These are phyloP conservation scores for Trametes coccinea DNA, from an alignment of 768 basidiomycete genomes.

Conservation along the genomic window DNA sequence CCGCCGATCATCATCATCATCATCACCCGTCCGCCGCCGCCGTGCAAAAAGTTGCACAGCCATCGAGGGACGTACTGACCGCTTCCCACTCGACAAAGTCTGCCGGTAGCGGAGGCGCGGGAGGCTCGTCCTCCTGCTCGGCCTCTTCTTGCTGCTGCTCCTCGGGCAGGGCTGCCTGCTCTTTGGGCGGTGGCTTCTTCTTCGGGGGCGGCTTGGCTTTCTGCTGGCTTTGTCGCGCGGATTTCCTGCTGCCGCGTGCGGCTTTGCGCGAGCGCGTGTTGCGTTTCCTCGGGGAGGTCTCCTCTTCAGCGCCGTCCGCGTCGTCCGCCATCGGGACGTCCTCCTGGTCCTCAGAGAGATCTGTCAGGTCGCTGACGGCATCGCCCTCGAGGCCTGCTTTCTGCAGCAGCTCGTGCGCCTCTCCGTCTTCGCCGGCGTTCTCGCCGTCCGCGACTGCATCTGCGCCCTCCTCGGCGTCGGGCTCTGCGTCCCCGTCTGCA, in stretches of 20 bases:
- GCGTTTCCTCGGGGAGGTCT: conserved; percentile 4
- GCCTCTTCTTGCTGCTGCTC: conserved; percentile 14
- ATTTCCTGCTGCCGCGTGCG: background rate
- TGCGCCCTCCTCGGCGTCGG: conserved; percentile 8
- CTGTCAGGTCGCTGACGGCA: conserved; percentile 73
- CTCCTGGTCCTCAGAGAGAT: conserved; percentile 55
- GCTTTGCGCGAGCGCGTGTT: background rate
- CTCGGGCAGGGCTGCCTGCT: background rate
- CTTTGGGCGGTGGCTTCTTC: background rate
- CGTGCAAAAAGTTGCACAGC: background rate
- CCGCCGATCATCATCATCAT: background rate
- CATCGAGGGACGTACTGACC: conserved; percentile 48
- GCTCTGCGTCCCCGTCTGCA: conserved; percentile 9
- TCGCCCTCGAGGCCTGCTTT: conserved; percentile 65
- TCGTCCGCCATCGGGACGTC: conserved; percentile 22
- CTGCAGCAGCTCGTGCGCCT: conserved; percentile 13
- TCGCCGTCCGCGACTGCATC: conserved; percentile 22
- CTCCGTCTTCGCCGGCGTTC: background rate
- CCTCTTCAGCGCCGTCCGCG: background rate
- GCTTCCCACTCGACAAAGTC: conserved; percentile 91
- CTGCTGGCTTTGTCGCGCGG: conserved; percentile 1
- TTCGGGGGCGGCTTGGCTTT: background rate
- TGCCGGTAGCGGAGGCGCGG: conserved; percentile 36
- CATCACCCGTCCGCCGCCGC: background rate
- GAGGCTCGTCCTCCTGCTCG: conserved; percentile 25